These are phyloP conservation scores for Letharia columbiana DNA, from an alignment of 495 filamentous ascomycete species.

Conservation along the genomic window DNA sequence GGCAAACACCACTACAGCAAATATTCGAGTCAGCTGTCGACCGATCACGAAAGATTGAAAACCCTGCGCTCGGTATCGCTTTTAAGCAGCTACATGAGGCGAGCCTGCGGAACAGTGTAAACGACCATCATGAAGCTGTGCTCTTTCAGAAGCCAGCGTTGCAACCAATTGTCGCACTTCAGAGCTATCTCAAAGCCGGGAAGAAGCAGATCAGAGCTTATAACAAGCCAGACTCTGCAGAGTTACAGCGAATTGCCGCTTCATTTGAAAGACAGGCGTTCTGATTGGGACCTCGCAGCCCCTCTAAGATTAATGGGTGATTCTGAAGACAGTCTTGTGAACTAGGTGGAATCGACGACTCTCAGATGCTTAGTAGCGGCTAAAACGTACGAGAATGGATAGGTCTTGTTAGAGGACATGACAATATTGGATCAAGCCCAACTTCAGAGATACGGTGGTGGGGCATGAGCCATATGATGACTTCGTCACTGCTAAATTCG, in stretches of 20 bases:
- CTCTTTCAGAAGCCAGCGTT: conserved; percentile 33
- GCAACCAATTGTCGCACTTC: conserved; percentile 34
- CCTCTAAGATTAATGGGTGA: too few relatives aligned
- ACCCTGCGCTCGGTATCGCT: conserved; percentile 32
- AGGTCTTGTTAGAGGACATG: too few relatives aligned
- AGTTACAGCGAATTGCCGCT: not conserved
- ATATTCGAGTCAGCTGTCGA: conserved; percentile 35
- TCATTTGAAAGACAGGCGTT: not conserved
- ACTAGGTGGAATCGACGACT: too few relatives aligned
- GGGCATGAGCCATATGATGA: too few relatives aligned
- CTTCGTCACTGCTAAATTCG: too few relatives aligned
- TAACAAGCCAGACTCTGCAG: not conserved
- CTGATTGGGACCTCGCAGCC: too few relatives aligned
- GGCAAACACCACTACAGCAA: conserved; percentile 29
- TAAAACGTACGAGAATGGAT: too few relatives aligned
- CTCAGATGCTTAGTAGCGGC: too few relatives aligned
- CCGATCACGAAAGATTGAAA: conserved; percentile 31
- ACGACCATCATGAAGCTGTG: conserved; percentile 36
- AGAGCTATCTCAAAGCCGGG: conserved; percentile 33
- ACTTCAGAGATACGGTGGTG: too few relatives aligned
- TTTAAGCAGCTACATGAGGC: conserved; percentile 35
- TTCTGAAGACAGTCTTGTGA: too few relatives aligned
- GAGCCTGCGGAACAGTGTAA: conserved; percentile 31
- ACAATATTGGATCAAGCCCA: too few relatives aligned
- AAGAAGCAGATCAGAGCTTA: conserved; percentile 26